These are phyloP conservation scores for Platanthera zijinensis DNA, from an alignment of 106 monocot genomes.

Conservation along the genomic window DNA sequence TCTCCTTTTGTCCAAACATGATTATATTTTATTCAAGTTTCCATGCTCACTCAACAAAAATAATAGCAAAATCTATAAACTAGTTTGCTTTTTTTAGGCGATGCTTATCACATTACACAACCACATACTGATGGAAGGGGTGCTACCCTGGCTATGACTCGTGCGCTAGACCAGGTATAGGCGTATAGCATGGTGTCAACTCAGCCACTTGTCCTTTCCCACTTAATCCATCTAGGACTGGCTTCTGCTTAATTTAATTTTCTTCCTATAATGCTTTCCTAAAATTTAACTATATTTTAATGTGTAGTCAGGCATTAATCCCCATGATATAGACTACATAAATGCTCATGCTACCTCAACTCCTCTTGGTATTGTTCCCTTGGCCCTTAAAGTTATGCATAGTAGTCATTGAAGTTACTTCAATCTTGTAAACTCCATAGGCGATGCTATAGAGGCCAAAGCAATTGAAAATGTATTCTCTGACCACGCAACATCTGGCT, in stretches of 20 bases:
- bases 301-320: constrained; percentile 73
- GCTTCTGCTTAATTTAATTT: background rate
- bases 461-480: constrained; percentile 75
- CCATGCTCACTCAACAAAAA: no score
- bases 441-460: constrained; percentile 84
- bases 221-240: background rate
- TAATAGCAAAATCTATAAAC: background rate
- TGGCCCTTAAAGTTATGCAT: background rate
- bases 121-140: constrained; percentile 89
- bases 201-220: background rate
- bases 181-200: background rate
- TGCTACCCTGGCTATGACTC: constrained; percentile 84
- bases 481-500: constrained; percentile 81
- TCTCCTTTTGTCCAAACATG: constrained; percentile 14
- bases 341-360: constrained; percentile 99
- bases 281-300: background rate
- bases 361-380: constrained; percentile 54
- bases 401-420: background rate
- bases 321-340: constrained; percentile 77
- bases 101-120: constrained; percentile 93
- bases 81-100: constrained; percentile 34
- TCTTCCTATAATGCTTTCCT: background rate
- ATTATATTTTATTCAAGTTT: background rate
- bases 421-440: constrained; percentile 18
- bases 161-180: constrained; percentile 83